A percentile compares a stretch with the other conserved stretches of the same genome.
These are phyloP conservation scores for Cryptococcus hybrid DNA, from an alignment of 1,284 basidiomycete genomes.

Conservation along the genomic window DNA sequence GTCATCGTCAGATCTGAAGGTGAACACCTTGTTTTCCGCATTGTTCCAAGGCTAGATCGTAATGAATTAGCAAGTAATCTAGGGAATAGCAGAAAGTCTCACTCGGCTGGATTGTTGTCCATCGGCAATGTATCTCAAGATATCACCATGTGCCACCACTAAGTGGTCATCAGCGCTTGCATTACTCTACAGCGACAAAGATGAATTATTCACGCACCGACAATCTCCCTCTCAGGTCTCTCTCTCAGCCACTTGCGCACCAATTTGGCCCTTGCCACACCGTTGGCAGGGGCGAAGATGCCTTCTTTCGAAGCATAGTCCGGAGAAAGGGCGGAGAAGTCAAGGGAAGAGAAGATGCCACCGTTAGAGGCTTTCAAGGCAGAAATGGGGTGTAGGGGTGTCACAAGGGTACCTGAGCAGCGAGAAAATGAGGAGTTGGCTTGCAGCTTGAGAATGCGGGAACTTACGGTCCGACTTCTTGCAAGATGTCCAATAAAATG, in stretches of 20 bases:
- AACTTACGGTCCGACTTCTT: conserved; percentile 46
- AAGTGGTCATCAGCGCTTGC: background rate
- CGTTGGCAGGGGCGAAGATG: conserved; percentile 37
- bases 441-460: background rate
- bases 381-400: conserved; percentile 37
- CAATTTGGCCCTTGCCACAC: conserved; percentile 30
- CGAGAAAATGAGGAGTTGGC: background rate
- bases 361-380: conserved; percentile 34
- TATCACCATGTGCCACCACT: conserved; percentile 50
- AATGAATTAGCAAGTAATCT: background rate
- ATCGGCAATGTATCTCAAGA: conserved; percentile 44
- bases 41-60: conserved; percentile 41
- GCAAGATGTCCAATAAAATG: conserved; percentile 43
- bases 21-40: conserved; percentile 42
- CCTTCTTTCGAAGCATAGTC: conserved; percentile 48
- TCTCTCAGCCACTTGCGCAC: conserved; percentile 44
- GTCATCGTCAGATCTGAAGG: conserved; percentile 35
- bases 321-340: conserved; percentile 37
- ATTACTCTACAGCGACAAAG: conserved; percentile 19
- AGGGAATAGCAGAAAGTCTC: conserved; percentile 5
- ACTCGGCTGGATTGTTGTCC: conserved; percentile 32
- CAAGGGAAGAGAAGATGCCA: conserved; percentile 41
- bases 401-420: conserved; percentile 41
- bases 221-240: conserved; percentile 45
- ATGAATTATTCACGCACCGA: conserved; percentile 6